Evolutionary conservation across 2,329 filamentous ascomycete genomes (phyloP), one percentile per base, ranked within the genome.

Genomic region (Talaromyces rugulosus): DNA sequence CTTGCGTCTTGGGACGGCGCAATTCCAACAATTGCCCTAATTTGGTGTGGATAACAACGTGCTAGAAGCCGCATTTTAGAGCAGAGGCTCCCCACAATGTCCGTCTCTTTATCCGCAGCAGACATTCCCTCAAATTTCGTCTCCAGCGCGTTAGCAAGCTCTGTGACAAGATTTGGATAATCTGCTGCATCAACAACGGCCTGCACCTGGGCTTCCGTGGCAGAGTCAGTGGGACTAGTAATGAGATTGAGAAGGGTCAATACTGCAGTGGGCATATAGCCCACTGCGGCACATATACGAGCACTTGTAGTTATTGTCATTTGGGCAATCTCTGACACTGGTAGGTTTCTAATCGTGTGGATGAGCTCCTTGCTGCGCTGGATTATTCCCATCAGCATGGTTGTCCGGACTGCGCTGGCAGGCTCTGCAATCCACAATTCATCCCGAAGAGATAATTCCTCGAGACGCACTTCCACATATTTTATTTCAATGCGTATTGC

Each of bases 11-110:
- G 23, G 23, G 23, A 23, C 23, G 23, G 23, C 23, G 2, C 23
- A 23, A 23, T 23, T 30, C 64, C 65, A 56, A 65, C 50, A 50
- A 66, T 53, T 7, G 30, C 63, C 62, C 59, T 62, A 14, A 68
- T 51, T 31, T 68, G 67, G 62, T 68, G 59, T 27, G 67, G 67
- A 58, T 68, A 68, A 61, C 64, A 66, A n/a, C 62, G 63, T 44
- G 65, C 65, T 14, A 68, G 57, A 11, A 67, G 62, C 14, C 67
- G 59, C 65, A 67, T 66, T 55, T 68, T 68, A n/a, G 61, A 64
- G 58, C 64, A 68, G 23, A 68, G 40, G 18, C 67, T 68, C 2
- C 67, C 67, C 51, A 66, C 57, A 40, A 68, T 44, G 31, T 68
- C 66, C 40, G 44, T 44, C 56, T 68, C 66, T 56, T 58, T 68